Percentiles rank a stretch among this genome's conserved stretches.
Evolutionary conservation across 257 asterid genomes (phyloP).

Genomic region (Mentha longifolia): DNA sequence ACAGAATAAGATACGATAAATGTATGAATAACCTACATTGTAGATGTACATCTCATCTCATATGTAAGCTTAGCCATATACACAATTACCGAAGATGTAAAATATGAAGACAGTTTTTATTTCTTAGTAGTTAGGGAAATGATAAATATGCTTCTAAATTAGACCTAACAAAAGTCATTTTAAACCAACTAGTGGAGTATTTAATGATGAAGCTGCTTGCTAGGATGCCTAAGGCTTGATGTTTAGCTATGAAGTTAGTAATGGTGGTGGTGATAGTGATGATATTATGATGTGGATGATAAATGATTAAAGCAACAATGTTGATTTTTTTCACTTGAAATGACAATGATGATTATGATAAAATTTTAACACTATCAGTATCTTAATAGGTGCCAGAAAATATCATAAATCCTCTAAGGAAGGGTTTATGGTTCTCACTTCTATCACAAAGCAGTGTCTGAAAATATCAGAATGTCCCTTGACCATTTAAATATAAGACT

Average conservation of each 20-base stretch:
- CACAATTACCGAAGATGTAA: too few relatives aligned
- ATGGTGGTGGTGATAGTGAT: background rate
- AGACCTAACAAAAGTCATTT: background rate
- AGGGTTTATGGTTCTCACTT: background rate
- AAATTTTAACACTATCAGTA: background rate
- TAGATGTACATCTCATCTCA: background rate
- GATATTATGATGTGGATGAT: background rate
- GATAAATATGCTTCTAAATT: background rate
- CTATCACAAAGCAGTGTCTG: background rate
- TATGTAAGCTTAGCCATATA: too few relatives aligned
- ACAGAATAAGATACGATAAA: background rate
- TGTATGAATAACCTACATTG: background rate
- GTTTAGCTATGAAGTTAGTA: background rate
- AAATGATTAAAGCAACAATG: too few relatives aligned
- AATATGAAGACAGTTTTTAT: background rate
- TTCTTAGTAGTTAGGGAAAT: background rate
- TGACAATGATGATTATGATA: background rate
- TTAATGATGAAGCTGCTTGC: constrained; percentile 2
- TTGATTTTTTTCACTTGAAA: background rate
- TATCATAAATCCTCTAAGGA: background rate
- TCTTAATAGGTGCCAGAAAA: background rate
- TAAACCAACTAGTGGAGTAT: background rate
- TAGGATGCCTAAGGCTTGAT: background rate
- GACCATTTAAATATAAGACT: background rate
- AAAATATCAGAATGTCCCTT: background rate